Evolutionary conservation across 164 flowering plant species (phyloP).

Genomic region (Hamamelis virginiana): DNA sequence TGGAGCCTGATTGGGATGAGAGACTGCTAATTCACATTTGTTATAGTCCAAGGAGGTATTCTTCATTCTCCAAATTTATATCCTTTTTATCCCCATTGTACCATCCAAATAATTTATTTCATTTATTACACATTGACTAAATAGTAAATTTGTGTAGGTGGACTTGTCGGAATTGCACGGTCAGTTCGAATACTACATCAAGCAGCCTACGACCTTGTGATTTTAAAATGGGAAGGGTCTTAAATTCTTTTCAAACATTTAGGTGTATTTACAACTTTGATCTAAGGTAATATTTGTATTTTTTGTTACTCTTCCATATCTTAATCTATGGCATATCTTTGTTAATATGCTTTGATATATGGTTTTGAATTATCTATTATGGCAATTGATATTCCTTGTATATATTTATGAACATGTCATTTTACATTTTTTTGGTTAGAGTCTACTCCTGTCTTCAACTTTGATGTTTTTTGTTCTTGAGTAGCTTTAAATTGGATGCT

Average conservation of each 20-base stretch:
- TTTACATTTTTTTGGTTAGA: too few species aligned
- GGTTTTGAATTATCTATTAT: too few species aligned
- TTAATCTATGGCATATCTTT: too few species aligned
- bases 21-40: slow-evolving; percentile 76
- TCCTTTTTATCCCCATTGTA: neutral
- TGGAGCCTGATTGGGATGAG: slow-evolving; percentile 44
- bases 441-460: neutral
- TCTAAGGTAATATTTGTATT: slow-evolving; percentile 47
- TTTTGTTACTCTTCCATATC: neutral
- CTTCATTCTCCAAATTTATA: neutral
- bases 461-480: neutral
- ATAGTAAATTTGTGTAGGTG: slow-evolving; percentile 48
- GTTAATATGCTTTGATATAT: too few species aligned
- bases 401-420: too few species aligned
- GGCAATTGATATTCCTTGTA: too few species aligned
- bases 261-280: slow-evolving; percentile 72
- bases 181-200: slow-evolving; percentile 62
- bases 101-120: neutral
- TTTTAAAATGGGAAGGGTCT: slow-evolving; percentile 81
- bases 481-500: neutral
- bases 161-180: slow-evolving; percentile 66
- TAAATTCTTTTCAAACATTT: slow-evolving; percentile 61
- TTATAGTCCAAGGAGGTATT: slow-evolving; percentile 82
- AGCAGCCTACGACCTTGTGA: slow-evolving; percentile 80
- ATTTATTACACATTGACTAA: neutral